Base-by-base conservation (phyloP, 768 basidiomycete species). In the Psilocybe cyanescens region DNA sequence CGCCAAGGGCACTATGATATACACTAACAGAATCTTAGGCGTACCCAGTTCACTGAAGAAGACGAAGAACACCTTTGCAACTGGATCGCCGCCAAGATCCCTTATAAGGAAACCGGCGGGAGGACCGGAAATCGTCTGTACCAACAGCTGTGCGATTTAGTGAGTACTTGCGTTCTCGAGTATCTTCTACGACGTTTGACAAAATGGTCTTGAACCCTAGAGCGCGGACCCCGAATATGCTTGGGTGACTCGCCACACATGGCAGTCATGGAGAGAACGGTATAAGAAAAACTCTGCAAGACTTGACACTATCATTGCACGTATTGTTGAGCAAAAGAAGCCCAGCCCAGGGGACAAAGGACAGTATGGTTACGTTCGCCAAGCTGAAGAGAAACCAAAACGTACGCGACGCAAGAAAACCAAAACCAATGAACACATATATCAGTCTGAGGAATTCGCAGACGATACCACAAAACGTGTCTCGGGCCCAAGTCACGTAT, bases 191-290 rank as follows among this genome's bases (percentile, higher is more conserved):
- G 3, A 59, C 33, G 51, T 58, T 3, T 6, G 55, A 48, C 37
- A 31, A 49, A 50, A 19, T n/a, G 47, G 17, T 19, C 17, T 50
- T 37, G 19, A 17, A 17, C 58, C 28, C 12, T 65, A 92, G 91
- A 79, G 78, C 51, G 74, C 75, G 53, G 88, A 92, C 62, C 87
- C 90, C 1, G 90, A 91, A 63, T 92, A 86, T 67, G 78, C 83
- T 0, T 94, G 92, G 92, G 92, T 92, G 17, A 81, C 78, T 28
- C 86, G 91, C 14, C 92, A 94, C 70, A 92, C 91, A 2, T 94
- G 92, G 92, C 91, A 93, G 65, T 94, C 92, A 14, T 94, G 92
- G 92, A 84, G 92, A 29, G 92, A 94, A 69, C 81, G 92, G 30
- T 94, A 94, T 77, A 93, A 94, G 78, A 94, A 94, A 74, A 89